Percentiles rank a stretch among this genome's conserved stretches.
These are phyloP conservation scores for Diospyros kaki DNA, from an alignment of 148 eudicot genomes.

Conservation along the genomic window DNA sequence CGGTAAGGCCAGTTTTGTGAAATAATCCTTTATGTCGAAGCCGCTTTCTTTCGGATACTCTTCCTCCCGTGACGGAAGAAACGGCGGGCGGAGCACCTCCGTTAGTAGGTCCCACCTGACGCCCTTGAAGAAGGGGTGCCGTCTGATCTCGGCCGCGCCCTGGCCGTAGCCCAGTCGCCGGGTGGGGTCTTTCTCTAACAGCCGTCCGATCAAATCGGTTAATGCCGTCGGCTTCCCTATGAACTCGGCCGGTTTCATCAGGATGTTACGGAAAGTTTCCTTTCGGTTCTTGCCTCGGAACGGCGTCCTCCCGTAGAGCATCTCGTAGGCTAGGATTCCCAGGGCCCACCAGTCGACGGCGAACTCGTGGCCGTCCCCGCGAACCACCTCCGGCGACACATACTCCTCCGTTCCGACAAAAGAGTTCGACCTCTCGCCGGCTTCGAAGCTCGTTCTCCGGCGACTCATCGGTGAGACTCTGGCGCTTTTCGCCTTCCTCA, in stretches of 20 bases:
- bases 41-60: constrained; percentile 12
- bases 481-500: constrained; percentile 48
- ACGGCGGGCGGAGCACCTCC: constrained; percentile 73
- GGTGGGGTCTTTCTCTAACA: constrained; percentile 64
- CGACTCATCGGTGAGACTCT: constrained; percentile 59
- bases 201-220: constrained; percentile 55
- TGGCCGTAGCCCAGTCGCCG: constrained; percentile 55
- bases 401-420: constrained; percentile 85
- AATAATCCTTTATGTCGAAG: constrained; percentile 51
- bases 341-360: constrained; percentile 94
- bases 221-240: constrained; percentile 47
- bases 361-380: constrained; percentile 72
- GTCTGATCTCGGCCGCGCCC: constrained; percentile 67
- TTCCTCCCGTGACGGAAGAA: constrained; percentile 42
- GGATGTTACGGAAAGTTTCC: constrained; percentile 59
- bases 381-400: constrained; percentile 77
- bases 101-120: constrained; percentile 68
- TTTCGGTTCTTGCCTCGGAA: constrained; percentile 66
- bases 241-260: constrained; percentile 40
- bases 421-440: constrained; percentile 53
- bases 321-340: constrained; percentile 69
- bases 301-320: constrained; percentile 83
- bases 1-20: constrained; percentile 30
- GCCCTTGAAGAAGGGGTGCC: constrained; percentile 66
- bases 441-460: constrained; percentile 25